Conservation (phyloP, 1,284 basidiomycete species). For the Pseudozyma tsukubaensis region DNA sequence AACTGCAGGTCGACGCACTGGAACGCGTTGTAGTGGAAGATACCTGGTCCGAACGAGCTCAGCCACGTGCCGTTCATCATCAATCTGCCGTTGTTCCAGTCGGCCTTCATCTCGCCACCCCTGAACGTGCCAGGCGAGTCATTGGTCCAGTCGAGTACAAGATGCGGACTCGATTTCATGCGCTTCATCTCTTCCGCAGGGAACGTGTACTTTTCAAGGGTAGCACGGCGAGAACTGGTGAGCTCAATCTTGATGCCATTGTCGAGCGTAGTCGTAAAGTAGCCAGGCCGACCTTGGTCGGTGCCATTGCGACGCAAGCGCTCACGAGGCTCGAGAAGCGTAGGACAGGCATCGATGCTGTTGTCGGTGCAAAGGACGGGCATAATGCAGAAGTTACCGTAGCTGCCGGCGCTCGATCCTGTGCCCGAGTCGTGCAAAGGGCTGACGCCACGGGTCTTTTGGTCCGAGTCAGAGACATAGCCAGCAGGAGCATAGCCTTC, state of each 20-base stretch:
- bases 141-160: constrained; percentile 63
- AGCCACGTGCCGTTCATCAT: constrained; percentile 56
- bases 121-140: constrained; percentile 57
- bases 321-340: constrained; percentile 54
- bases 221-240: constrained; percentile 54
- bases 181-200: constrained; percentile 29
- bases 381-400: constrained; percentile 60
- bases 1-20: constrained; percentile 55
- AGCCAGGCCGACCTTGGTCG: constrained; percentile 55
- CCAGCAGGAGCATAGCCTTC: constrained; percentile 60
- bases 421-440: constrained; percentile 61
- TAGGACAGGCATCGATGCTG: constrained; percentile 51
- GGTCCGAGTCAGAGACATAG: constrained; percentile 44
- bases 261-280: constrained; percentile 58
- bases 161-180: constrained; percentile 32
- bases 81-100: constrained; percentile 43
- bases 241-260: constrained; percentile 59
- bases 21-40: constrained; percentile 48
- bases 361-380: constrained; percentile 54
- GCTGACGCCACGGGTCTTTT: constrained; percentile 55
- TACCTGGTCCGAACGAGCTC: constrained; percentile 48
- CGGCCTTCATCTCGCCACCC: constrained; percentile 48
- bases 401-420: constrained; percentile 56
- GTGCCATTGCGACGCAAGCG: constrained; percentile 36
- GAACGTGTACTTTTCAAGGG: constrained; percentile 59